phyloP scores from a whole-genome alignment of 441 rosid species.

The Hura crepitans region DNA sequence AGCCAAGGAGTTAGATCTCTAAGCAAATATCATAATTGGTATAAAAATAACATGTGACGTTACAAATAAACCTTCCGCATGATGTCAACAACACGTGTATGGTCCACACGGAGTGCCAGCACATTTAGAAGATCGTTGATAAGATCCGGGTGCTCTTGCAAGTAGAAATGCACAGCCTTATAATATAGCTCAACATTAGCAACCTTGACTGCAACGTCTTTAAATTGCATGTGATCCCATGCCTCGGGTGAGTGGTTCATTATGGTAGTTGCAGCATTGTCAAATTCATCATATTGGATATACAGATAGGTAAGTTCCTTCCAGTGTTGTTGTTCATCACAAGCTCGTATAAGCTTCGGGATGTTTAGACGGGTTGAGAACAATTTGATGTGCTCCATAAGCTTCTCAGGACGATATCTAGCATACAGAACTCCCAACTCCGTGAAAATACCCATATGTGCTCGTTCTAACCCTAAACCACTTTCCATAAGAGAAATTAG shows the following conservation, averaged over 20 bases:
- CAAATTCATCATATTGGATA: slow-evolving; percentile 92
- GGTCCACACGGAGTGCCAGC: slow-evolving; percentile 91
- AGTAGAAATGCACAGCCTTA: slow-evolving; percentile 97
- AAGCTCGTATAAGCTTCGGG: slow-evolving; percentile 95
- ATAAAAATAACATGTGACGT: not conserved
- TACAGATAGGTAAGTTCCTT: slow-evolving; percentile 86
- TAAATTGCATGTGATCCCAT: slow-evolving; percentile 99
- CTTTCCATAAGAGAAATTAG: slow-evolving; percentile 99
- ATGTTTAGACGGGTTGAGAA: slow-evolving; percentile 97
- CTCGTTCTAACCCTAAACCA: slow-evolving; percentile 97
- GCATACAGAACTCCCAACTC: slow-evolving; percentile 99
- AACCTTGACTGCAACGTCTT: slow-evolving; percentile 88
- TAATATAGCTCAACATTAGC: slow-evolving; percentile 96
- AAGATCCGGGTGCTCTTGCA: slow-evolving; percentile 98
- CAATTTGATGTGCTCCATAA: slow-evolving; percentile 98
- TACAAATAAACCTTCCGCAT: slow-evolving; percentile 77
- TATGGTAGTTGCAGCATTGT: slow-evolving; percentile 96
- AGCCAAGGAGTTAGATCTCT: slow-evolving; percentile 14
- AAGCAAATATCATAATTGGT: not conserved
- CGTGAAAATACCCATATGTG: slow-evolving; percentile 99
- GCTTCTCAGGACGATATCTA: slow-evolving; percentile 96
- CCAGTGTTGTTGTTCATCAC: slow-evolving; percentile 99
- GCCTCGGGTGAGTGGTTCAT: slow-evolving; percentile 99
- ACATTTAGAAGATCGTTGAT: slow-evolving; percentile 93
- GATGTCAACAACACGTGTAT: slow-evolving; percentile 94